Base-by-base conservation (phyloP, 345 rosid species). In the Erodium maritimum region DNA sequence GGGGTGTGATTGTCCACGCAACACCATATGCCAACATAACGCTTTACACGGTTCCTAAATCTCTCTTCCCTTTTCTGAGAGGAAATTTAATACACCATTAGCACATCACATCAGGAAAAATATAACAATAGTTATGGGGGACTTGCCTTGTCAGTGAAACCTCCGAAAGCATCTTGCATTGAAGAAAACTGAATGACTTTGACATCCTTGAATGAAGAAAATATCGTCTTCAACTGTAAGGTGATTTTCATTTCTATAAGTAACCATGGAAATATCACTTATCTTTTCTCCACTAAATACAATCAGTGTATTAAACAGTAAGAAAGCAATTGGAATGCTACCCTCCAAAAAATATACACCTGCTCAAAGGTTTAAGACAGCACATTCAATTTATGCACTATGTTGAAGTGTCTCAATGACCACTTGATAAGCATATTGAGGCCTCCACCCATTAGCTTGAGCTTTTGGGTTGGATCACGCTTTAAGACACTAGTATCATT, bases 21-120 rank as follows among this genome's bases (percentile, higher is more conserved):
- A 70, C 99, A 93, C 99, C 99, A 93, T 71, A 93, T 85, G 24
- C 99, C 97, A 3, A 83, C 82, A 65, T 93, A 93, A 9, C 69
- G 78, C 73, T 87, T 93, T 61, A 83, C 74, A 4, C 95, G 84
- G 6, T 68, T 84, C 77, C 91, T 83, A 63, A 89, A 93, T 66
- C 61, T 79, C 65, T 87, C 87, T 60, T 85, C 94, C 69, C 71
- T 69, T 56, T 33, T 68, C 99, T 93, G 80, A 60, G 5, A 33
- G 11, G 50, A 29, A 29, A 29, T 29, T 11, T 29, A 21, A 7
- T 7, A 21, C 23, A 61, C 55, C 5, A 18, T n/a, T 51, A 9
- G 19, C 23, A 69, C 37, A 29, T 29, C 37, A 29, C 37, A 29
- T n/a, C n/a, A n/a, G n/a, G n/a, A n/a, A n/a, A n/a, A n/a, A n/a